These are phyloP conservation scores for Solanum habrochaites DNA, from an alignment of 257 asterid genomes.

Conservation along the genomic window DNA sequence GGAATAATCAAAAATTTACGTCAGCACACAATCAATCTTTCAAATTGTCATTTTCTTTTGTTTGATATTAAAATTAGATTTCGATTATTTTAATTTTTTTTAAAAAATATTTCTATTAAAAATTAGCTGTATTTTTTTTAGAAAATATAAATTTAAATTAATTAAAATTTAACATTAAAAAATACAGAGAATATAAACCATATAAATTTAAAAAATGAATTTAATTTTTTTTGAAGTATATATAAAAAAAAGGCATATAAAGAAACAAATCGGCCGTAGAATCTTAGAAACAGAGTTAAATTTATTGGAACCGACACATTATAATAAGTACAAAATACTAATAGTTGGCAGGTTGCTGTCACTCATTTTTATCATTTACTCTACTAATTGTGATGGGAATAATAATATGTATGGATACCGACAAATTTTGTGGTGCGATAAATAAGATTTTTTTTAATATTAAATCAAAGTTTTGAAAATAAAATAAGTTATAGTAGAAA, in stretches of 20 bases:
- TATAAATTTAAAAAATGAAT: neutral
- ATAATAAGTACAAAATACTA: neutral
- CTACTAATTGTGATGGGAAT: neutral
- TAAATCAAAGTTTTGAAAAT: rapidly evolving
- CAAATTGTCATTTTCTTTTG: neutral
- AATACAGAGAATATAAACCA: neutral
- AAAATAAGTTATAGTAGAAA: rapidly evolving
- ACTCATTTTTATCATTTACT: neutral
- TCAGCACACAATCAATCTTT: neutral
- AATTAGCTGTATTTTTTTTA: neutral
- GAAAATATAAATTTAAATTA: neutral
- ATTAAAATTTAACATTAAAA: neutral
- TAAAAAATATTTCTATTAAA: rapidly evolving
- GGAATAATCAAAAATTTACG: neutral
- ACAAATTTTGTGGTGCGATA: too few species aligned
- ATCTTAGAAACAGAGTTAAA: neutral
- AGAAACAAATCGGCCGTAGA: neutral
- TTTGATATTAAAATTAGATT: rapidly evolving
- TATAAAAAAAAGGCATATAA: neutral
- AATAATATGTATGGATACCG: neutral
- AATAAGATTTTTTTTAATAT: neutral
- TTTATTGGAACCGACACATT: neutral
- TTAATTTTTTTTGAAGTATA: neutral
- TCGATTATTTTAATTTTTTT: too few species aligned
- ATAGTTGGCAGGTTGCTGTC: neutral